Base-by-base conservation (phyloP, 176 grass and related monocot genomes). In the Hyparrhenia diplandra region DNA sequence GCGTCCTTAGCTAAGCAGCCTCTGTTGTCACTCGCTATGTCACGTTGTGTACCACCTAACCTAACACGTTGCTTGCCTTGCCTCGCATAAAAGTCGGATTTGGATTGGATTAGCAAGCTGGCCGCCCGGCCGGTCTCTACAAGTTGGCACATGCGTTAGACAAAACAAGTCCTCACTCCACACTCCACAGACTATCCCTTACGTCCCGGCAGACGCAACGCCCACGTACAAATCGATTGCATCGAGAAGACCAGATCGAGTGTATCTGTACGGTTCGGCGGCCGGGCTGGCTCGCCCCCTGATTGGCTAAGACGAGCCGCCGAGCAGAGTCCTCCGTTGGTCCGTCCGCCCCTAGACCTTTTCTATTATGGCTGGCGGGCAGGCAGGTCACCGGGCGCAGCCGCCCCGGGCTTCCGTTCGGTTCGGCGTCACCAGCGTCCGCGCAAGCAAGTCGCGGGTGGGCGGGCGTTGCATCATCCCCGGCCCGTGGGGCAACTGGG, bases 101-200 rank as follows among this genome's bases (percentile, higher is more conserved):
- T n/a, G 66, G n/a, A n/a, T n/a, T n/a, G n/a, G n/a, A n/a, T 8
- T 24, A 18, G 54, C 6, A 41, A 12, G 60, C 28, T 16, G 21
- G 6, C 4, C n/a, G n/a, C n/a, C n/a, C n/a, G n/a, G n/a, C 41
- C 4, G 21, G 1, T 42, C 40, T 13, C 42, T 14, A 16, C 63
- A 67, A 67, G 77, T 52, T 54, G 77, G 63, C 77, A 79, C 77
- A 52, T 67, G 77, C 63, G 63, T 67, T 36, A 12, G 63, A 37
- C 24, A 68, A 67, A 12, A 10, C 30, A 18, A 67, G 43, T 67
- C 20, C 43, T 24, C 13, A 8, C 30, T 17, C 61, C 43, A 52
- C 42, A 36, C 77, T 79, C 77, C 62, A 67, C 42, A 18, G 30
- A 4, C 10, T 21, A 35, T 51, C 76, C 40, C 69, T 42, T 72